A percentile compares a stretch with the other conserved stretches of the same genome.
These are phyloP conservation scores for Cordyceps fumosorosea DNA, from an alignment of 2,329 filamentous ascomycete species.

Conservation along the genomic window DNA sequence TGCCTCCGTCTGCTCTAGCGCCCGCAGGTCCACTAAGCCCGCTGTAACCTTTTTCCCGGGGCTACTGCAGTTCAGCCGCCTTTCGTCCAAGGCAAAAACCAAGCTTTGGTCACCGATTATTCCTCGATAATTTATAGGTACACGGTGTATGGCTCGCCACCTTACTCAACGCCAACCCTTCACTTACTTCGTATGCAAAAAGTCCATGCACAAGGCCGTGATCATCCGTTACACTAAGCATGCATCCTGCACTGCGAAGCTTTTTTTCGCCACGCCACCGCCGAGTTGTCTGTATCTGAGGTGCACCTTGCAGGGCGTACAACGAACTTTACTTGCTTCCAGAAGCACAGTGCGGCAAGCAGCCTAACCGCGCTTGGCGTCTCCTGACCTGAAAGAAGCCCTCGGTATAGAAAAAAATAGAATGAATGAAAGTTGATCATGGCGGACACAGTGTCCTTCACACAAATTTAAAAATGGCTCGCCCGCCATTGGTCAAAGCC, in stretches of 20 bases:
- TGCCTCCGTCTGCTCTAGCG: not conserved
- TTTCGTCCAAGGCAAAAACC: not conserved
- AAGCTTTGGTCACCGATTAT: not conserved
- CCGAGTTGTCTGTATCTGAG: not conserved
- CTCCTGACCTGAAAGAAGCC: not conserved
- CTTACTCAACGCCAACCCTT: not conserved
- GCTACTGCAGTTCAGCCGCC: constrained; percentile 1
- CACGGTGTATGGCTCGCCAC: not conserved
- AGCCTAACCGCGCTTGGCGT: not conserved
- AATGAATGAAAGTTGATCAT: not conserved
- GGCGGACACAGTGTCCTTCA: too few species aligned
- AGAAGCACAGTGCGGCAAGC: constrained; percentile 6
- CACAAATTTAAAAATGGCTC: not conserved
- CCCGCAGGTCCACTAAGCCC: not conserved
- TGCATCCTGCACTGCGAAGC: not conserved
- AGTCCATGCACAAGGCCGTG: not conserved
- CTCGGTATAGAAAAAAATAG: not conserved
- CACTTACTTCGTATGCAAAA: not conserved
- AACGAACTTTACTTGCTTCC: not conserved
- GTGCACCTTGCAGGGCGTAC: not conserved
- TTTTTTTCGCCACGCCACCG: not conserved
- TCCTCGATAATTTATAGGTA: not conserved
- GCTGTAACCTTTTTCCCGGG: not conserved
- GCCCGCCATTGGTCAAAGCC: not conserved
- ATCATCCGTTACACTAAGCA: not conserved